Evolutionary conservation across 2,329 filamentous ascomycete genomes (phyloP).

Genomic region (Fusarium begoniae): DNA sequence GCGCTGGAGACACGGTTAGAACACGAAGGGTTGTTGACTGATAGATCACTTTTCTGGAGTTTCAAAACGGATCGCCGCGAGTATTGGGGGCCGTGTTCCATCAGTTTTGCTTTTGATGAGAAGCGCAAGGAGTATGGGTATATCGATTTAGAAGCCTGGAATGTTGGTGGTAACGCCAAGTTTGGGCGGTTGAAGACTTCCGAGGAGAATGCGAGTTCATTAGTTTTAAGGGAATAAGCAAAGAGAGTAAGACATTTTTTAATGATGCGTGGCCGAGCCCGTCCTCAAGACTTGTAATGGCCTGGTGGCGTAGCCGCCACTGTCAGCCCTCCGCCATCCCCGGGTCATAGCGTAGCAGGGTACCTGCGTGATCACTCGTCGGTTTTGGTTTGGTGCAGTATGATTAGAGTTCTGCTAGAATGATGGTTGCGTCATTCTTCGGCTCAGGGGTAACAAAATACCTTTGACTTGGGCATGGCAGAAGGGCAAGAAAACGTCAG

Average conservation of each 20-base stretch:
- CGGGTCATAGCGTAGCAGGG: background rate
- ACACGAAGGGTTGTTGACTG: background rate
- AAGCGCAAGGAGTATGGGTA: background rate
- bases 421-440: background rate
- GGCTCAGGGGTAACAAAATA: rapidly evolving
- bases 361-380: background rate
- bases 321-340: background rate
- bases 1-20: conserved; percentile 11
- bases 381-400: background rate
- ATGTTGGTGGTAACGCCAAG: background rate
- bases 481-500: rapidly evolving
- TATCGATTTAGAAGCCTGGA: background rate
- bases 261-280: background rate
- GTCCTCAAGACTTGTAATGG: background rate
- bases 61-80: conserved; percentile 3
- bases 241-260: background rate
- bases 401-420: background rate
- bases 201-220: background rate
- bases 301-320: background rate
- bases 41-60: background rate
- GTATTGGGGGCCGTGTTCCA: background rate
- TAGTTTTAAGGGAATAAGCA: background rate
- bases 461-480: rapidly evolving
- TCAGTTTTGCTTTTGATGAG: background rate
- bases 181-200: background rate